These are phyloP conservation scores for Chlorella sp. DNA, from an alignment of 139 green algal species.

Conservation along the genomic window DNA sequence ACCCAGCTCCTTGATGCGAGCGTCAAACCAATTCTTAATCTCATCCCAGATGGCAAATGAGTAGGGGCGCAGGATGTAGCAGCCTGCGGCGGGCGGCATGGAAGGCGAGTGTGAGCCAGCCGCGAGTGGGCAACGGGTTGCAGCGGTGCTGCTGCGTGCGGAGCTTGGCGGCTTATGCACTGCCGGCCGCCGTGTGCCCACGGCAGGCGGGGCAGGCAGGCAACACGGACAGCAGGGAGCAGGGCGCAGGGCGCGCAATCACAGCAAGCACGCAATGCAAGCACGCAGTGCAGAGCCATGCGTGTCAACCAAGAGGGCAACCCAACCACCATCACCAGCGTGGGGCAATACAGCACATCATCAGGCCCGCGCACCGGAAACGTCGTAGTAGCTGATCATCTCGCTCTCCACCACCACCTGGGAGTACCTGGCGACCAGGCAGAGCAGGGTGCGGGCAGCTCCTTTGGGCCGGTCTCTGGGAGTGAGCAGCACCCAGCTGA, in stretches of 20 bases:
- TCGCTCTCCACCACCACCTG: slow-evolving; percentile 67
- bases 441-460: not conserved
- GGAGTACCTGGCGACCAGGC: not conserved
- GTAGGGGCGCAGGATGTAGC: slow-evolving; percentile 98
- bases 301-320: no score
- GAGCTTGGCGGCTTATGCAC: no score
- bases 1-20: slow-evolving; percentile 90
- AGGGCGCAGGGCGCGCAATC: not conserved
- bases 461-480: no score
- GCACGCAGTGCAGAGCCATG: no score
- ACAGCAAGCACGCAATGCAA: no score
- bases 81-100: slow-evolving; percentile 57
- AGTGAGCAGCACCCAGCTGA: no score
- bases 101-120: no score
- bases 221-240: not conserved
- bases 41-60: slow-evolving; percentile 93
- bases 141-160: no score
- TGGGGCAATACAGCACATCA: no score
- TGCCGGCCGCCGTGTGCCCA: no score
- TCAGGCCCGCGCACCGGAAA: slow-evolving; percentile 74
- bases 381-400: slow-evolving; percentile 95
- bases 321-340: no score
- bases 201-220: not conserved
- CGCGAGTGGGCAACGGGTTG: no score
- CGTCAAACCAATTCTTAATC: slow-evolving; percentile 88